Evolutionary conservation across 1,284 basidiomycete genomes (phyloP).

Genomic region (Ustilago bromivora): DNA sequence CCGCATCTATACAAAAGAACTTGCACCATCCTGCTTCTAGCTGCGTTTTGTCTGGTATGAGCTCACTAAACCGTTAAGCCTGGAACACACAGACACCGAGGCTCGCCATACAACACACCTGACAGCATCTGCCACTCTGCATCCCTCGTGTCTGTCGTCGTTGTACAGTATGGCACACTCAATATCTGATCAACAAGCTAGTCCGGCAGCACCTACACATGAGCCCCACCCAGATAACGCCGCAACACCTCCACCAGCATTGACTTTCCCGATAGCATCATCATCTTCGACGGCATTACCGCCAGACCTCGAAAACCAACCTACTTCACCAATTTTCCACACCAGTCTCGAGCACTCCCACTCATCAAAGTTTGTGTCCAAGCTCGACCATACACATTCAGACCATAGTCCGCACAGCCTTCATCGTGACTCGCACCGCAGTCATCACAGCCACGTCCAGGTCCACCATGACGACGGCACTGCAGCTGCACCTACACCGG

Average conservation of each 20-base stretch:
- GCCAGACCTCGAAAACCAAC: conserved; percentile 23
- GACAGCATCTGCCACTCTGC: not conserved
- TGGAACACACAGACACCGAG: not conserved
- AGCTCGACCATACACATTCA: conserved; percentile 18
- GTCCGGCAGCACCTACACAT: not conserved
- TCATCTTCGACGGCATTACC: conserved; percentile 12
- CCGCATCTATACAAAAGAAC: conserved; percentile 10
- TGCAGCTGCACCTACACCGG: conserved; percentile 35
- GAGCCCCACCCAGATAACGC: not conserved
- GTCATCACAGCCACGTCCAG: not conserved
- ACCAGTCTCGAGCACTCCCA: conserved; percentile 9
- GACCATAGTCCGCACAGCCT: conserved; percentile 12
- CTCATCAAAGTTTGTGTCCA: conserved; percentile 5
- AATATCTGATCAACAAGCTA: conserved; percentile 10
- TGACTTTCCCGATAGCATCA: conserved; percentile 15
- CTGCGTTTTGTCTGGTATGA: conserved; percentile 17
- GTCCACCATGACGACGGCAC: conserved; percentile 24
- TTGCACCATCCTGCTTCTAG: not conserved
- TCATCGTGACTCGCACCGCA: conserved; percentile 12
- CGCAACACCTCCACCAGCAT: conserved; percentile 13
- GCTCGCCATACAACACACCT: not conserved
- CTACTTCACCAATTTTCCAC: not conserved
- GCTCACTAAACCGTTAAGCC: not conserved
- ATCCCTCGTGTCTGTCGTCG: not conserved
- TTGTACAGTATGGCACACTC: conserved; percentile 13